Conservation (phyloP, 495 filamentous ascomycete genomes). For the Lasiosphaeria ovina region DNA sequence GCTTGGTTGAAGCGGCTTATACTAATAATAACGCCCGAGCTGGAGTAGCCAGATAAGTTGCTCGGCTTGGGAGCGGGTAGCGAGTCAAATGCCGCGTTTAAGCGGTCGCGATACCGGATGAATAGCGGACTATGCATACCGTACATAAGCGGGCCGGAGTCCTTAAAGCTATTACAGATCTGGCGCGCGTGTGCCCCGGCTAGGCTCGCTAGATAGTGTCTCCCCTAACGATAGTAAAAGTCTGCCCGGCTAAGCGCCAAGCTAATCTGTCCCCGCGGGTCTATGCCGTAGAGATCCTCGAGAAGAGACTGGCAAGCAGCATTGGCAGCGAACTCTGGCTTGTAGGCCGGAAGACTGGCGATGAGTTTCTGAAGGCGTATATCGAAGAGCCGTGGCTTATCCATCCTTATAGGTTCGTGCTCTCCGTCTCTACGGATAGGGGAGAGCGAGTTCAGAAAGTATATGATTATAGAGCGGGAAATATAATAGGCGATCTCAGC, state of each 20-base stretch:
- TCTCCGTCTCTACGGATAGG: conserved; percentile 23
- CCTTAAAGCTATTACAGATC: conserved; percentile 47
- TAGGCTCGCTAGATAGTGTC: conserved; percentile 45
- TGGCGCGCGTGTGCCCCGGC: conserved; percentile 43
- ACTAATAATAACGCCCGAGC: conserved; percentile 12
- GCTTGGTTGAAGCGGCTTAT: conserved; percentile 34
- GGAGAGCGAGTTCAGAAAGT: conserved; percentile 35
- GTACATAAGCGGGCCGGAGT: conserved; percentile 44
- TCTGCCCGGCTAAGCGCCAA: conserved; percentile 28
- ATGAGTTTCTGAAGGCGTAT: conserved; percentile 21
- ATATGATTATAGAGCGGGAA: conserved; percentile 41
- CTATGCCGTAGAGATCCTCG: conserved; percentile 33
- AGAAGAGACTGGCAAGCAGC: conserved; percentile 34
- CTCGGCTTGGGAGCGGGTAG: conserved; percentile 38
- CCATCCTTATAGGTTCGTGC: conserved; percentile 20
- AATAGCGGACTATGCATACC: conserved; percentile 39
- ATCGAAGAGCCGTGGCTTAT: conserved; percentile 3
- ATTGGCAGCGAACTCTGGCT: conserved; percentile 11
- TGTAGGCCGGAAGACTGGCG: conserved; percentile 28
- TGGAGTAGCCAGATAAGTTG: neutral
- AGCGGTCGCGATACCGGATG: conserved; percentile 31
- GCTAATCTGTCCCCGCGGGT: conserved; percentile 36
- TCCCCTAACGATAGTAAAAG: conserved; percentile 41
- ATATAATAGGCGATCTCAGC: conserved; percentile 40
- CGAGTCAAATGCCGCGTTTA: conserved; percentile 39